These are phyloP conservation scores for Pelargonium australe DNA, from an alignment of 441 rosid genomes.

Conservation along the genomic window DNA sequence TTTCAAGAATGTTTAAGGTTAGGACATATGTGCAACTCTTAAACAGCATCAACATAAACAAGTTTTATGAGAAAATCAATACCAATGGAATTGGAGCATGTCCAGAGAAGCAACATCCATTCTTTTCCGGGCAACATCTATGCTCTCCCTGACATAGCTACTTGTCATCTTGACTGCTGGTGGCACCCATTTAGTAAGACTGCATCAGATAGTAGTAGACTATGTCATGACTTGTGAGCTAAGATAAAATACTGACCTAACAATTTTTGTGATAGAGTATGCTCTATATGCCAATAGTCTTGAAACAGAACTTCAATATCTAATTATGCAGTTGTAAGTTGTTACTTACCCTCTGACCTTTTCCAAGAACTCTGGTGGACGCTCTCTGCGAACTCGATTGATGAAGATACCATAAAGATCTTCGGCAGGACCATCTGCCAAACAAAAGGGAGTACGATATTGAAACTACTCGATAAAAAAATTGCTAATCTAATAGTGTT, in stretches of 20 bases:
- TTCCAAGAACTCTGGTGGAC: conserved; percentile 66
- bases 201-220: conserved; percentile 27
- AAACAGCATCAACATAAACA: neutral
- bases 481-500: neutral
- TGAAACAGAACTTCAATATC: conserved; percentile 3
- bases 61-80: neutral
- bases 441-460: neutral
- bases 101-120: conserved; percentile 91
- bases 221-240: no score
- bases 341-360: conserved; percentile 67
- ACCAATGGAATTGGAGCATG: conserved; percentile 99
- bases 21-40: neutral
- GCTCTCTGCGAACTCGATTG: conserved; percentile 68
- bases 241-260: no score
- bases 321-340: neutral
- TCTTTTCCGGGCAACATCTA: conserved; percentile 70
- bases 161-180: conserved; percentile 92
- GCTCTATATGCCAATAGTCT: neutral
- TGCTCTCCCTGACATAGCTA: conserved; percentile 56
- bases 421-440: conserved; percentile 83
- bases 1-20: neutral
- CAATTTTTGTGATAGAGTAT: no score
- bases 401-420: conserved; percentile 91
- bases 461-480: neutral
- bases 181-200: conserved; percentile 96